phyloP scores from a whole-genome alignment of 345 rosid species.

The Lumnitzera littorea region DNA sequence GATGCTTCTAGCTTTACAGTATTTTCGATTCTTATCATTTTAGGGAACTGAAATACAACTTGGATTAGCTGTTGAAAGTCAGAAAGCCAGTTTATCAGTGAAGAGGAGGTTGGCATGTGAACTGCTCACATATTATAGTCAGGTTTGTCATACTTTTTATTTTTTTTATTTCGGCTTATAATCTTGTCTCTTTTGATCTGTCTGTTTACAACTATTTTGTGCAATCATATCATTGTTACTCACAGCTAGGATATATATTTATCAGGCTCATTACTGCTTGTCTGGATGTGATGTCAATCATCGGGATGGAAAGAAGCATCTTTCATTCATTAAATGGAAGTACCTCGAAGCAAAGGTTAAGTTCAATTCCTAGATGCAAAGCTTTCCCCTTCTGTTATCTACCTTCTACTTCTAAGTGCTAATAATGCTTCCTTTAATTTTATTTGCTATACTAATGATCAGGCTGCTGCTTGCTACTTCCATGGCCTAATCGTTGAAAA shows the following conservation, averaged over 20 bases:
- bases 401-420: not conserved
- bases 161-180: not conserved
- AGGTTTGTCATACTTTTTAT: slow-evolving; percentile 27
- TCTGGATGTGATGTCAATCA: slow-evolving; percentile 40
- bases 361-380: not conserved
- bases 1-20: not conserved
- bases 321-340: slow-evolving; percentile 81
- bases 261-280: slow-evolving; percentile 66
- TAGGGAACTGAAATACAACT: slow-evolving; percentile 98
- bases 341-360: slow-evolving; percentile 86
- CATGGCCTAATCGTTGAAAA: slow-evolving; percentile 86
- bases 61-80: slow-evolving; percentile 85
- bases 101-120: slow-evolving; percentile 95
- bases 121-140: slow-evolving; percentile 63
- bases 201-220: not conserved
- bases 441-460: slow-evolving; percentile 6
- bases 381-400: not conserved
- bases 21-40: not conserved
- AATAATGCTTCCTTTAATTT: slow-evolving; percentile 5
- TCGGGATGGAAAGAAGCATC: slow-evolving; percentile 61
- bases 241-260: not conserved
- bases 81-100: slow-evolving; percentile 76
- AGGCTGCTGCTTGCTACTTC: slow-evolving; percentile 95
- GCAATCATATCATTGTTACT: not conserved
- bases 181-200: not conserved